A percentile compares a stretch with the other conserved stretches of the same genome.
These are phyloP conservation scores for Sporobolomyces phaffii DNA, from an alignment of 768 basidiomycete genomes.

Conservation along the genomic window DNA sequence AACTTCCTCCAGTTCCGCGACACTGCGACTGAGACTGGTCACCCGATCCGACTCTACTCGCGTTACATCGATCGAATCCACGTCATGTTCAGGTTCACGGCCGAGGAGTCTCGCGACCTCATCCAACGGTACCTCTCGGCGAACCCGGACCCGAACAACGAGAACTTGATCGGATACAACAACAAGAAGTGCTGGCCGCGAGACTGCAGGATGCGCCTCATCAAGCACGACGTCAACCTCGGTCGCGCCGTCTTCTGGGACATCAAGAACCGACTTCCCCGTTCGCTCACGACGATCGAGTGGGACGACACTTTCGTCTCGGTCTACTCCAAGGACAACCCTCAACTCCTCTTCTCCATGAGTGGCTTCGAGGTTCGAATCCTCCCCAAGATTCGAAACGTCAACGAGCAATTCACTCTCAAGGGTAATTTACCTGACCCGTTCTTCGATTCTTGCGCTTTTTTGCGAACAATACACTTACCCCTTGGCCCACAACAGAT, in stretches of 20 bases:
- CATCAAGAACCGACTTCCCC: slow-evolving; percentile 89
- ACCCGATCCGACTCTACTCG: slow-evolving; percentile 96
- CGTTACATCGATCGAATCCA: slow-evolving; percentile 93
- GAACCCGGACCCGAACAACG: slow-evolving; percentile 80
- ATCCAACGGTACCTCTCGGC: slow-evolving; percentile 96
- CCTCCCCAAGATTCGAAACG: slow-evolving; percentile 88
- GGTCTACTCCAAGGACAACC: slow-evolving; percentile 66
- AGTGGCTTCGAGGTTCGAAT: slow-evolving; percentile 98
- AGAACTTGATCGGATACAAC: slow-evolving; percentile 85
- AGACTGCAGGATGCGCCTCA: slow-evolving; percentile 96
- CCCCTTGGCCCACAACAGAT: not conserved
- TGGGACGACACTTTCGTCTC: slow-evolving; percentile 77
- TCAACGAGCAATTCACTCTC: slow-evolving; percentile 92
- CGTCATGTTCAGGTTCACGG: slow-evolving; percentile 93
- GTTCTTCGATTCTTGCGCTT: not conserved
- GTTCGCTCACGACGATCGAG: slow-evolving; percentile 94
- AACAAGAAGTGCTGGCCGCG: slow-evolving; percentile 99
- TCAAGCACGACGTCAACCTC: slow-evolving; percentile 98
- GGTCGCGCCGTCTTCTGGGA: slow-evolving; percentile 99
- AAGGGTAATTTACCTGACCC: slow-evolving; percentile 60
- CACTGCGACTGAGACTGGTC: slow-evolving; percentile 86
- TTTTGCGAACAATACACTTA: not conserved
- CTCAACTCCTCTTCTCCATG: slow-evolving; percentile 96
- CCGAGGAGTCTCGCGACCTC: slow-evolving; percentile 92
- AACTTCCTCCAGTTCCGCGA: slow-evolving; percentile 97